Base-by-base conservation (phyloP, 352 stramenopile species). In the Peronospora belbahrii region DNA sequence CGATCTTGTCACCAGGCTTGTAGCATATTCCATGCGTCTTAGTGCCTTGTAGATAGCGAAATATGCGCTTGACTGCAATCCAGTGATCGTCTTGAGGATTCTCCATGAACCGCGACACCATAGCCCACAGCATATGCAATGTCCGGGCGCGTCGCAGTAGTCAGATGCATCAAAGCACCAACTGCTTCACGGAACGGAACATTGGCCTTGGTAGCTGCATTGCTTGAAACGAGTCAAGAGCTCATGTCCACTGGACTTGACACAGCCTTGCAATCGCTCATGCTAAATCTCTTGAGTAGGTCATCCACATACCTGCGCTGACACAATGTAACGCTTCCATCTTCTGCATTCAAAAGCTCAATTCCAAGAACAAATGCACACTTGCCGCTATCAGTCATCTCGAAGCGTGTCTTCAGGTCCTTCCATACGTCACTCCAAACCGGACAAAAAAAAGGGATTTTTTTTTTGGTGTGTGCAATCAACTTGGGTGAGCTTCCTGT, bases 311-410 rank as follows among this genome's bases (percentile, higher is more conserved):
- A 60, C 2, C 6, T 8, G 3, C 0, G 22, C 20, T 62, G 44
- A 30, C 39, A 48, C 32, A 62, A 14, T 0, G 32, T 48, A 3
- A 59, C 46, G 13, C 39, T 56, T 36, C 50, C 42, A 28, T 62
- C 41, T 1, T 24, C 5, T 23, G 9, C n/a, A 30, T 61, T 38
- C 0, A 58, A 14, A 20, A 55, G 0, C 22, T 58, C 42, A 14
- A 56, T 59, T 4, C 43, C 44, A 7, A 64, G 48, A 0, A 64
- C 23, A 35, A 59, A 64, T 3, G 33, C 11, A 18, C 44, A 64
- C 32, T 54, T 56, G 43, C 48, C 56, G 18, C 48, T 51, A 18
- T 58, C 48, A n/a, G 41, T 59, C 44, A 58, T 64, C 43, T 56
- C 48, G 34, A 64, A 58, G 1, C 35, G 14, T 3, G 40, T 17